Conservation (phyloP, 2,329 filamentous ascomycete genomes). For the Trichoderma koningii region DNA sequence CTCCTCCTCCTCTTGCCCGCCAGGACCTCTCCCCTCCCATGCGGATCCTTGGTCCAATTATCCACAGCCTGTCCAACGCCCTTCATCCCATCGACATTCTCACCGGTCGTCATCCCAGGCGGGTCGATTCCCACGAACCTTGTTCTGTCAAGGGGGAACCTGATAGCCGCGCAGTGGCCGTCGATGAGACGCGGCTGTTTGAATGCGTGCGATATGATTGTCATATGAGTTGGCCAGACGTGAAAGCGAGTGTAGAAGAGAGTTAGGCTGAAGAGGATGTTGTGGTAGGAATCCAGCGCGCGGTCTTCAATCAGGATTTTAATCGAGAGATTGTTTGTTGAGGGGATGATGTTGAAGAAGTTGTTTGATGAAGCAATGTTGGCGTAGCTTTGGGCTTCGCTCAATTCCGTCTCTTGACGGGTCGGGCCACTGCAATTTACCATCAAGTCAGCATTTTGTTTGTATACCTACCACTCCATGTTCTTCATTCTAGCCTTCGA, state of each 20-base stretch:
- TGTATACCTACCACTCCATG: neutral
- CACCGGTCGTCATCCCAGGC: slow-evolving; percentile 44
- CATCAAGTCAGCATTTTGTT: too few relatives aligned
- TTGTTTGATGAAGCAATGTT: slow-evolving; percentile 51
- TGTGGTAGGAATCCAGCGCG: slow-evolving; percentile 84
- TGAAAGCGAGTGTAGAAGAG: slow-evolving; percentile 47
- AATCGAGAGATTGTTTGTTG: neutral
- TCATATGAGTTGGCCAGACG: slow-evolving; percentile 59
- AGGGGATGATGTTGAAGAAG: slow-evolving; percentile 46
- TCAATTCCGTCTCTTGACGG: slow-evolving; percentile 55
- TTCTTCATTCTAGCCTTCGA: neutral
- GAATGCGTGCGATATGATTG: slow-evolving; percentile 69
- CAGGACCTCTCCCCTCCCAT: slow-evolving; percentile 50
- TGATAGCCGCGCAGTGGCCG: slow-evolving; percentile 65
- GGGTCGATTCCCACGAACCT: slow-evolving; percentile 67
- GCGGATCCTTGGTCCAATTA: slow-evolving; percentile 56
- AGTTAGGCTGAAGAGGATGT: slow-evolving; percentile 73
- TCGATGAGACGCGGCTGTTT: slow-evolving; percentile 65
- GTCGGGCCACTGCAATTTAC: slow-evolving; percentile 58
- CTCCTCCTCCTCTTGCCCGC: slow-evolving; percentile 51
- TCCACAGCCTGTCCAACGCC: slow-evolving; percentile 48
- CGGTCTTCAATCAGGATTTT: slow-evolving; percentile 63
- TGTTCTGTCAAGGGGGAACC: slow-evolving; percentile 50
- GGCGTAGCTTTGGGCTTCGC: slow-evolving; percentile 66
- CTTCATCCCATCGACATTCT: slow-evolving; percentile 45